A percentile compares a stretch with the other conserved stretches of the same genome.
These are phyloP conservation scores for Polyporus tsugae DNA, from an alignment of 1,284 basidiomycete species.

Conservation along the genomic window DNA sequence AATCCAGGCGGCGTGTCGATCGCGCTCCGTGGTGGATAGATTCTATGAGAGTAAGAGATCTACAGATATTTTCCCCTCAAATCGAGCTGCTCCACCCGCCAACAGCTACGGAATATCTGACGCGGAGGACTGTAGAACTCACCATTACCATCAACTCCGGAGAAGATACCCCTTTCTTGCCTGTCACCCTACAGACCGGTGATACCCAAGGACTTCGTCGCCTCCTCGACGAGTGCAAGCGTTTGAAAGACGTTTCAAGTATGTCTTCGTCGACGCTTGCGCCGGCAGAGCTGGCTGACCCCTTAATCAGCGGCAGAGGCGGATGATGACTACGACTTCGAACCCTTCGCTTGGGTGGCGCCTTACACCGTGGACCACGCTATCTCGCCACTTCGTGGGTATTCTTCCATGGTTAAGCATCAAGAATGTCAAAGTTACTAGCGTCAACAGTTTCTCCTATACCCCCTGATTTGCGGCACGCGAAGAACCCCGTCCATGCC, in stretches of 20 bases:
- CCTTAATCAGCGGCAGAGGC: slow-evolving; percentile 16
- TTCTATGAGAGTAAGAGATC: not conserved
- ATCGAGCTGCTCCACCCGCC: not conserved
- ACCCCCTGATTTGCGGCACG: slow-evolving; percentile 61
- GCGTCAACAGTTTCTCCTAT: slow-evolving; percentile 43
- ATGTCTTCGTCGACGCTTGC: slow-evolving; percentile 17
- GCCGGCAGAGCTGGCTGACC: not conserved
- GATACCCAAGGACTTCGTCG: slow-evolving; percentile 54
- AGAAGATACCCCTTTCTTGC: slow-evolving; percentile 38
- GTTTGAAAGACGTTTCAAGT: slow-evolving; percentile 53
- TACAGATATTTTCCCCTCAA: not conserved
- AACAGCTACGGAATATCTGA: not conserved
- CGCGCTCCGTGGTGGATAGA: not conserved
- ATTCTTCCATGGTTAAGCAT: not conserved
- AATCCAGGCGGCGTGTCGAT: not conserved
- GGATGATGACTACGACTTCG: slow-evolving; percentile 25
- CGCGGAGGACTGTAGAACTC: slow-evolving; percentile 41
- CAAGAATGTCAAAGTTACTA: not conserved
- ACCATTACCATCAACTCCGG: slow-evolving; percentile 56
- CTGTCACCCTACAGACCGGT: slow-evolving; percentile 53
- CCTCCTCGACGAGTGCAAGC: slow-evolving; percentile 58
- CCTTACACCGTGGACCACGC: slow-evolving; percentile 28
- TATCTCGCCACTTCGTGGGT: slow-evolving; percentile 28
- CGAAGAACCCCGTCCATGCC: slow-evolving; percentile 52
- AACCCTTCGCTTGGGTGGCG: slow-evolving; percentile 46